Percentiles rank a stretch among this genome's conserved stretches.
Evolutionary conservation across 2,329 filamentous ascomycete genomes (phyloP).

Genomic region (Exophiala sp.): DNA sequence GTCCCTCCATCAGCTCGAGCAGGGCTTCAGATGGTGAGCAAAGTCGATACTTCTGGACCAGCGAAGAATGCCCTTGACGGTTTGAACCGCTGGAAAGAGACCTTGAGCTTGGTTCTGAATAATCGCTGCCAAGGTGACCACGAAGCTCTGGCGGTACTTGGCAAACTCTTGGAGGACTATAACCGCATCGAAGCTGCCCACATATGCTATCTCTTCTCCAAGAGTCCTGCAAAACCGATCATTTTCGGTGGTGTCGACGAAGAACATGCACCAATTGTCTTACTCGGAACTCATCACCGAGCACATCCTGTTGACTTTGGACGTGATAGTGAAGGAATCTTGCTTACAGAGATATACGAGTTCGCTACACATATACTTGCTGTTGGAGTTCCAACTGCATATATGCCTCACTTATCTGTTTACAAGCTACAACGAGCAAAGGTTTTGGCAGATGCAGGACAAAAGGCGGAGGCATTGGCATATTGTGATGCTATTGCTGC

Average conservation of each 20-base stretch:
- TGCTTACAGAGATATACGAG: conserved; percentile 95
- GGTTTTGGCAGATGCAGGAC: conserved; percentile 77
- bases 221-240: conserved; percentile 49
- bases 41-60: conserved; percentile 58
- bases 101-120: conserved; percentile 76
- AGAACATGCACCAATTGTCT: conserved; percentile 69
- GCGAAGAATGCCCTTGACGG: conserved; percentile 75
- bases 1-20: conserved; percentile 89
- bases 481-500: conserved; percentile 84
- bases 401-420: conserved; percentile 76
- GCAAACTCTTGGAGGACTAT: conserved; percentile 78
- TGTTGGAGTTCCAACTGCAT: conserved; percentile 46
- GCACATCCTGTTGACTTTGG: conserved; percentile 68
- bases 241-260: conserved; percentile 84
- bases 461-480: conserved; percentile 75
- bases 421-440: conserved; percentile 91
- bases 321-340: conserved; percentile 77
- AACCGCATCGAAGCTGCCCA: conserved; percentile 88
- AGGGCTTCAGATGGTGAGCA: conserved; percentile 85
- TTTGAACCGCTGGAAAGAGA: conserved; percentile 91
- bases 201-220: conserved; percentile 86
- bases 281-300: conserved; percentile 80
- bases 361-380: conserved; percentile 74
- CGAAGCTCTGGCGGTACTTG: conserved; percentile 73
- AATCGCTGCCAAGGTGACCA: conserved; percentile 81